Evolutionary conservation across 176 grass and related monocot genomes (phyloP).

Genomic region (Echinochloa phyllopogon): DNA sequence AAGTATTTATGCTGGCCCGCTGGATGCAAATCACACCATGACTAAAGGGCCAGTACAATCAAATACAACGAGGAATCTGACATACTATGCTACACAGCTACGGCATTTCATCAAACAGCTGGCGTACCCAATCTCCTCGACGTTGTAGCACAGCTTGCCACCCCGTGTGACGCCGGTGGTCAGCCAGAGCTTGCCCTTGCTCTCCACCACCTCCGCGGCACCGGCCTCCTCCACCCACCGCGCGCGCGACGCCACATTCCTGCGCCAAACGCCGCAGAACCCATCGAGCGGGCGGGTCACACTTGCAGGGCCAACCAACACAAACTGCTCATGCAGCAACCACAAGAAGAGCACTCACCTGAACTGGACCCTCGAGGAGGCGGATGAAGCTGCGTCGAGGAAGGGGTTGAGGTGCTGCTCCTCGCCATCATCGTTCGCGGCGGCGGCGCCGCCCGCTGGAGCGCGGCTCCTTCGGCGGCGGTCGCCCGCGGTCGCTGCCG

Average conservation of each 20-base stretch:
- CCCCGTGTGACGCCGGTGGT: slow-evolving; percentile 62
- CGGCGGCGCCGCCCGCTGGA: not conserved
- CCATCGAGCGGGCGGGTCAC: not conserved
- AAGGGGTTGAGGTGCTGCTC: slow-evolving; percentile 65
- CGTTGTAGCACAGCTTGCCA: slow-evolving; percentile 70
- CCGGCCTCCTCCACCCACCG: slow-evolving; percentile 72
- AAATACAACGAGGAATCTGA: not conserved
- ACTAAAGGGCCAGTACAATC: not conserved
- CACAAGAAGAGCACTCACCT: slow-evolving; percentile 26
- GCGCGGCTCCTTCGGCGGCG: slow-evolving; percentile 16
- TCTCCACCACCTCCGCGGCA: slow-evolving; percentile 72
- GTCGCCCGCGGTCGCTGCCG: not conserved
- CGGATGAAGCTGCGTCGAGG: slow-evolving; percentile 21
- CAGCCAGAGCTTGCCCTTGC: slow-evolving; percentile 80
- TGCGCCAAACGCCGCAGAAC: slow-evolving; percentile 22
- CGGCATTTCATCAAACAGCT: slow-evolving; percentile 44
- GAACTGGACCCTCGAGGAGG: slow-evolving; percentile 47
- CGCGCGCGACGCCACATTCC: slow-evolving; percentile 65
- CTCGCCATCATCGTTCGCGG: slow-evolving; percentile 45
- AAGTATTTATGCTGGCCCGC: not conserved
- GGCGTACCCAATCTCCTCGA: slow-evolving; percentile 86
- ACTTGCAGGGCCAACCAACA: not conserved
- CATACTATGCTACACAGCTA: too few species aligned
- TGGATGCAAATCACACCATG: not conserved
- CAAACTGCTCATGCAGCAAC: not conserved